Percentiles rank a stretch among this genome's conserved stretches.
These are phyloP conservation scores for Penicillium sumatraense DNA, from an alignment of 2,329 filamentous ascomycete genomes.

Conservation along the genomic window DNA sequence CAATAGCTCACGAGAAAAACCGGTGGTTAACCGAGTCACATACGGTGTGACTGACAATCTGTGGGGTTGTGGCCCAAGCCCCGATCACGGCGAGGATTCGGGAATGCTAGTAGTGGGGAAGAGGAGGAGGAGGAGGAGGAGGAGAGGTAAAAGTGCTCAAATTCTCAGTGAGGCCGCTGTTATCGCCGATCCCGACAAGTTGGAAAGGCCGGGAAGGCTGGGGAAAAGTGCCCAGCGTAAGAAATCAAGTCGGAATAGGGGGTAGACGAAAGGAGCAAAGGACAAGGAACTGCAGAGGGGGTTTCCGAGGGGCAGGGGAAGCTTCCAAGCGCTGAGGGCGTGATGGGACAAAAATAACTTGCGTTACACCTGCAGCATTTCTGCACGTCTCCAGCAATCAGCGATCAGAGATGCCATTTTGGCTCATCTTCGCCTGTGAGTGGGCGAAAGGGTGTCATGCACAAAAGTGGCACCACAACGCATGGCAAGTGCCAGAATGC, in stretches of 20 bases:
- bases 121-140: not conserved
- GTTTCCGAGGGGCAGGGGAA: not conserved
- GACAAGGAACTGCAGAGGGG: not conserved
- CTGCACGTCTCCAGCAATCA: constrained; percentile 29
- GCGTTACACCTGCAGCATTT: constrained; percentile 28
- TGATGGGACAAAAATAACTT: constrained; percentile 30
- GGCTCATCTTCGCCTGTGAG: constrained; percentile 7
- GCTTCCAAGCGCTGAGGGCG: constrained; percentile 22
- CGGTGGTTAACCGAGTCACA: constrained; percentile 15
- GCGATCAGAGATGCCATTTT: constrained; percentile 13
- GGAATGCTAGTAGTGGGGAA: not conserved
- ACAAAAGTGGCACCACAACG: not conserved
- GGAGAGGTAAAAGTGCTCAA: not conserved
- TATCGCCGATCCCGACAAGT: constrained; percentile 11
- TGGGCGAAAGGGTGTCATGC: constrained; percentile 4
- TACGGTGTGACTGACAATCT: constrained; percentile 1
- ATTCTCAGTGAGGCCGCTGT: not conserved
- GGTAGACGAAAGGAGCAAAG: not conserved
- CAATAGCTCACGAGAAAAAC: constrained; percentile 5
- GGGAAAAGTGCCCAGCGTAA: not conserved
- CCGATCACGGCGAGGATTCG: constrained; percentile 17
- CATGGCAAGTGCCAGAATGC: constrained; percentile 6
- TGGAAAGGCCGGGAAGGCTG: constrained; percentile 4
- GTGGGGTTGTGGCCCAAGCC: constrained; percentile 1
- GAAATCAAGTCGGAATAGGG: not conserved